These are phyloP conservation scores for Rhododendron mucronatum DNA, from an alignment of 148 eudicot genomes.

Conservation along the genomic window DNA sequence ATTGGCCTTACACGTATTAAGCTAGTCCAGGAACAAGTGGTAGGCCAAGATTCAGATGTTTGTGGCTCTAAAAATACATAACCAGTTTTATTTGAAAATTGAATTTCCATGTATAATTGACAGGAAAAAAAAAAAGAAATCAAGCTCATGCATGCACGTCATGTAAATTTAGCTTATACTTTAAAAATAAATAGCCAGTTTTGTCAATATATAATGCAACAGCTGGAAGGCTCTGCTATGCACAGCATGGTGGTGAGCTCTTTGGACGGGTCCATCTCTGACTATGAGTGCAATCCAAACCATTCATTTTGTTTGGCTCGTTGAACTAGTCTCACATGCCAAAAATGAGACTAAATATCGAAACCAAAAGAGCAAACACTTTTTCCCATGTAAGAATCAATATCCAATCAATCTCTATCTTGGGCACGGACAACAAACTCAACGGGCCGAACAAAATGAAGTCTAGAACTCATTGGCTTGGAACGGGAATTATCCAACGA, in stretches of 20 bases:
- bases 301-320: not conserved
- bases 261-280: not conserved
- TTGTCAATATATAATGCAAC: not conserved
- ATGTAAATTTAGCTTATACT: not conserved
- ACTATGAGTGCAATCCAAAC: not conserved
- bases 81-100: too few species aligned
- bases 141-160: not conserved
- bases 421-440: not conserved
- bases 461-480: not conserved
- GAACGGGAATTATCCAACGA: not conserved
- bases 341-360: not conserved
- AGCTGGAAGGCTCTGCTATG: not conserved
- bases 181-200: too few species aligned
- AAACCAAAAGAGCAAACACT: not conserved
- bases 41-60: not conserved
- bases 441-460: not conserved
- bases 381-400: not conserved
- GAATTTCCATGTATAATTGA: not conserved
- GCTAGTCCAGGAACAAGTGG: not conserved
- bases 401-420: not conserved
- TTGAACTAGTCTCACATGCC: not conserved
- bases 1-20: too few species aligned
- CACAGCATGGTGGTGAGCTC: not conserved
- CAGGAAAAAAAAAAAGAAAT: not conserved
- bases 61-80: too few species aligned